Evolutionary conservation across 2,329 filamentous ascomycete genomes (phyloP).

Genomic region (Xylaria sp.): DNA sequence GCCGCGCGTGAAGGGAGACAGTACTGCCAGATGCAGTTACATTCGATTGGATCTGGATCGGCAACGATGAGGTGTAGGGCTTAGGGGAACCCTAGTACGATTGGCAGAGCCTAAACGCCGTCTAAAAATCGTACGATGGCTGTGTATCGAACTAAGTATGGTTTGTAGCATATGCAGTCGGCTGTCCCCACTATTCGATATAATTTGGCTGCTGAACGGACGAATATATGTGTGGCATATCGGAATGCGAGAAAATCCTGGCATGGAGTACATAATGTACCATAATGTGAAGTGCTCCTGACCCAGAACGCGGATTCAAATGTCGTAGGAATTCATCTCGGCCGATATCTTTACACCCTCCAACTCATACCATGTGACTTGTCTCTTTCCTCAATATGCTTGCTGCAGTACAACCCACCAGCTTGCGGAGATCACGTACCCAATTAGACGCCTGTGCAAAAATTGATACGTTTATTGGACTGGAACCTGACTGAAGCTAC

Average conservation of each 20-base stretch:
- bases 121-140: background rate
- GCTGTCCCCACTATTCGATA: background rate
- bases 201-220: background rate
- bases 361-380: slow-evolving; percentile 2
- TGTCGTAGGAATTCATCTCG: background rate
- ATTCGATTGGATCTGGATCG: slow-evolving; percentile 9
- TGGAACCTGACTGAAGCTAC: slow-evolving; percentile 3
- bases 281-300: background rate
- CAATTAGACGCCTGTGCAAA: background rate
- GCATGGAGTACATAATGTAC: background rate
- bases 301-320: background rate
- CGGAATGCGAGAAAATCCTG: background rate
- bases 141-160: slow-evolving; percentile 19
- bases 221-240: background rate
- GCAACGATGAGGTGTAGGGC: background rate
- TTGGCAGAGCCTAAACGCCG: slow-evolving; percentile 1
- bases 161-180: background rate
- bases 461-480: background rate
- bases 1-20: background rate
- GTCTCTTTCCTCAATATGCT: background rate
- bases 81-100: background rate
- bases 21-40: background rate
- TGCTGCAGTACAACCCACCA: background rate
- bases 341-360: background rate
- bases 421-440: slow-evolving; percentile 3